Evolutionary conservation across 768 basidiomycete species (phyloP).

Genomic region (Hericium alpestre): DNA sequence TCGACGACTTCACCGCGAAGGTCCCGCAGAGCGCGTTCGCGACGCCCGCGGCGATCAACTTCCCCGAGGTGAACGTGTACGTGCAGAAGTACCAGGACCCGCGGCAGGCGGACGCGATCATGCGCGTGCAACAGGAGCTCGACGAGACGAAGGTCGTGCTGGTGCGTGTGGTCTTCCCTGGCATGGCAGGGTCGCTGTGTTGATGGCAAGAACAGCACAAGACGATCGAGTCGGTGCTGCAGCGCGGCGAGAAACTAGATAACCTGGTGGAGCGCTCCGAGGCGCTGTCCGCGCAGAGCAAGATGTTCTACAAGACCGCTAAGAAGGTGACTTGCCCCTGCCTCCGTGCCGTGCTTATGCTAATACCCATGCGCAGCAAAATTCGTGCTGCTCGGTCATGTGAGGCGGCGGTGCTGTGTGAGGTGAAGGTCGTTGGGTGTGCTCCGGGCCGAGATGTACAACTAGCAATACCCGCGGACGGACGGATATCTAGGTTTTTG

Average conservation of each 20-base stretch:
- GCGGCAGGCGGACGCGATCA: conserved; percentile 91
- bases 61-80: conserved; percentile 67
- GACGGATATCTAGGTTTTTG: background rate
- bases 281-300: conserved; percentile 78
- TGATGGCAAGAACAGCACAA: conserved; percentile 68
- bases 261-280: conserved; percentile 91
- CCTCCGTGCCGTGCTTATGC: background rate
- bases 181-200: no score
- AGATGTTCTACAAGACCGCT: conserved; percentile 99
- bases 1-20: conserved; percentile 84
- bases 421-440: background rate
- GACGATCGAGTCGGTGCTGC: conserved; percentile 94
- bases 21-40: conserved; percentile 61
- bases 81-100: conserved; percentile 94
- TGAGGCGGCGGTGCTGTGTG: conserved; percentile 8
- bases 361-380: background rate
- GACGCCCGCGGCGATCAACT: conserved; percentile 60
- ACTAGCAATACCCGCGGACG: background rate
- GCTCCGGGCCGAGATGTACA: background rate
- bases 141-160: conserved; percentile 99
- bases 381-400: background rate
- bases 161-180: no score
- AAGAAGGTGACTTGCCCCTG: conserved; percentile 66
- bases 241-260: conserved; percentile 94
- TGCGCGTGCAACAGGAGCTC: conserved; percentile 95